These are phyloP conservation scores for Hyphochytrium catenoides DNA, from an alignment of 352 stramenopile genomes.

Conservation along the genomic window DNA sequence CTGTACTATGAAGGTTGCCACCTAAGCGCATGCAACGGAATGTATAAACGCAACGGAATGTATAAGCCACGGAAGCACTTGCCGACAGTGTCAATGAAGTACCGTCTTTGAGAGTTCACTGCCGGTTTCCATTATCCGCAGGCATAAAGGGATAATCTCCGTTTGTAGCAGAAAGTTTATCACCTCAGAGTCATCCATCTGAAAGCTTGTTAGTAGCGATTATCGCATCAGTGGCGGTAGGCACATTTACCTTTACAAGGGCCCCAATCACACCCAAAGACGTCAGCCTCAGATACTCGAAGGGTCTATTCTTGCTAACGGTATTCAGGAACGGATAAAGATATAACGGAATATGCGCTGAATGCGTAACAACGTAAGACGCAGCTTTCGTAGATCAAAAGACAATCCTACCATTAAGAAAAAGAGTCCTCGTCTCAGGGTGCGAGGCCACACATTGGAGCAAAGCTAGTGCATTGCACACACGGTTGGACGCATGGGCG, in stretches of 20 bases:
- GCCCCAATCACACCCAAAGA: slow-evolving; percentile 93
- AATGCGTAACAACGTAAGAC: neutral
- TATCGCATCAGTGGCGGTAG: neutral
- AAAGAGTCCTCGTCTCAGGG: slow-evolving; percentile 82
- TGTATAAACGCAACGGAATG: neutral
- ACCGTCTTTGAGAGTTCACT: slow-evolving; percentile 92
- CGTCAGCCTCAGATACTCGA: slow-evolving; percentile 94
- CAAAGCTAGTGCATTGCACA: slow-evolving; percentile 94
- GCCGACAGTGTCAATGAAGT: neutral
- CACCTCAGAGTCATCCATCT: slow-evolving; percentile 92
- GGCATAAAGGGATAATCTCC: slow-evolving; percentile 96
- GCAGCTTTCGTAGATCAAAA: neutral
- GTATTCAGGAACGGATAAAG: slow-evolving; percentile 98
- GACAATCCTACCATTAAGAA: slow-evolving; percentile 60
- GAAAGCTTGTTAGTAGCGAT: neutral
- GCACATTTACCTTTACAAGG: slow-evolving; percentile 70
- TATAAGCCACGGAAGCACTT: slow-evolving; percentile 1
- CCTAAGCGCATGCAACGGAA: no score
- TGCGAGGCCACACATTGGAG: slow-evolving; percentile 96
- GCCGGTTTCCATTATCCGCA: slow-evolving; percentile 96
- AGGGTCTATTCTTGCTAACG: slow-evolving; percentile 91
- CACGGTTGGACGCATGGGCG: slow-evolving; percentile 85
- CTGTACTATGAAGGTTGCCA: slow-evolving; percentile 98
- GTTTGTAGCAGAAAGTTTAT: slow-evolving; percentile 98
- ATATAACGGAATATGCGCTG: slow-evolving; percentile 89